A percentile compares a stretch with the other conserved stretches of the same genome.
phyloP scores from a whole-genome alignment of 768 basidiomycete species.

The Dioszegia aurantiaca region DNA sequence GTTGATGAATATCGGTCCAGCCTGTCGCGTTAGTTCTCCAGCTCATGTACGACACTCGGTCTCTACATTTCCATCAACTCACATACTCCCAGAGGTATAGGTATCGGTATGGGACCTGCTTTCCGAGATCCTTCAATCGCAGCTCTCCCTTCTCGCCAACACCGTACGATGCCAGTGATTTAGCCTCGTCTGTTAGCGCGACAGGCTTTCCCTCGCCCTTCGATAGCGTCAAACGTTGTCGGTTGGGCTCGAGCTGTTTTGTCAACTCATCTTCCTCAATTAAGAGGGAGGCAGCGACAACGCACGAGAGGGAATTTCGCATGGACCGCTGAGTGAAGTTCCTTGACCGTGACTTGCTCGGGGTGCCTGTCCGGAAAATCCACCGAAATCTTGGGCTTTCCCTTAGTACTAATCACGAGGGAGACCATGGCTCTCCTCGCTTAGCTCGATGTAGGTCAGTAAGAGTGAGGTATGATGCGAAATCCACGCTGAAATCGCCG shows the following conservation, averaged over 20 bases:
- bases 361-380: conserved; percentile 49
- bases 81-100: conserved; percentile 96
- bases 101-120: conserved; percentile 81
- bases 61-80: no score
- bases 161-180: conserved; percentile 61
- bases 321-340: conserved; percentile 68
- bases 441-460: not conserved
- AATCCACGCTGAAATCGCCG: no score
- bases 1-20: conserved; percentile 84
- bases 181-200: conserved; percentile 64
- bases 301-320: conserved; percentile 60
- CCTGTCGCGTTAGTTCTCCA: conserved; percentile 54
- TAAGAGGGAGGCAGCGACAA: no score
- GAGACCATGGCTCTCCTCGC: conserved; percentile 56
- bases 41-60: no score
- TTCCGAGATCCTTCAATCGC: conserved; percentile 81
- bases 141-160: conserved; percentile 65
- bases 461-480: no score
- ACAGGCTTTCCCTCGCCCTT: conserved; percentile 52
- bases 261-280: no score
- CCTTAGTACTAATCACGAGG: conserved; percentile 60
- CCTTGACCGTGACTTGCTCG: conserved; percentile 59
- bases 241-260: conserved; percentile 63
- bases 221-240: conserved; percentile 66
- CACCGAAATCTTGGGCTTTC: conserved; percentile 52